Evolutionary conservation across 306 rosid species (phyloP).

Genomic region (Pyrus pyrifolia): DNA sequence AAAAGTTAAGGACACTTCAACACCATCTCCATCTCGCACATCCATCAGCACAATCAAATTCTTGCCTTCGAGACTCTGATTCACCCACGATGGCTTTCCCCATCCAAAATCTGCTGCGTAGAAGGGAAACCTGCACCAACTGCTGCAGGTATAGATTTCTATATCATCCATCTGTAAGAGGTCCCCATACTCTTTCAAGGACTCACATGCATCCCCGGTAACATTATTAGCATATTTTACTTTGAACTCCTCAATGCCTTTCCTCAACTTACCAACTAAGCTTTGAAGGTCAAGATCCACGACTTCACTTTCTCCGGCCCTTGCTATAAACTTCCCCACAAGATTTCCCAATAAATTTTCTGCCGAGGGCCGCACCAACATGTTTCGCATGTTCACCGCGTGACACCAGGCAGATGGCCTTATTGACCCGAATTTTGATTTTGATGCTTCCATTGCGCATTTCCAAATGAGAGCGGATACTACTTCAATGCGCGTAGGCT

Average conservation of each 20-base stretch:
- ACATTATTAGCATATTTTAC: neutral
- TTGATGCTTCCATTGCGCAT: slow-evolving; percentile 14
- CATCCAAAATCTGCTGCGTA: neutral
- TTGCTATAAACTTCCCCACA: slow-evolving; percentile 10
- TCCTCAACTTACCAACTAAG: slow-evolving; percentile 1
- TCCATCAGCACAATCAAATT: neutral
- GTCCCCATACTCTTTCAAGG: neutral
- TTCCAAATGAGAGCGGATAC: slow-evolving; percentile 41
- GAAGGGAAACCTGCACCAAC: slow-evolving; percentile 5
- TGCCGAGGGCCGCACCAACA: slow-evolving; percentile 13
- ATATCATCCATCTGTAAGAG: neutral
- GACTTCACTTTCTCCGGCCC: neutral
- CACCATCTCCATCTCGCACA: neutral
- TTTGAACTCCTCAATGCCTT: neutral
- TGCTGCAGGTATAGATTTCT: neutral
- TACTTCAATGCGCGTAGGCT: slow-evolving; percentile 31
- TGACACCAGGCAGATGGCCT: slow-evolving; percentile 25
- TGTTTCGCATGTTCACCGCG: slow-evolving; percentile 21
- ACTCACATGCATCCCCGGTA: neutral
- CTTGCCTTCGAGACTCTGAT: neutral
- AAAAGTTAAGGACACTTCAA: neutral
- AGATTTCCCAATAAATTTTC: slow-evolving; percentile 33
- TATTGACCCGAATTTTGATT: neutral
- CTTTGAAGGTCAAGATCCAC: neutral
- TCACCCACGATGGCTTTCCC: slow-evolving; percentile 1